A percentile compares a stretch with the other conserved stretches of the same genome.
These are phyloP conservation scores for Cryptococcus wingfieldii DNA, from an alignment of 1,284 basidiomycete genomes.

Conservation along the genomic window DNA sequence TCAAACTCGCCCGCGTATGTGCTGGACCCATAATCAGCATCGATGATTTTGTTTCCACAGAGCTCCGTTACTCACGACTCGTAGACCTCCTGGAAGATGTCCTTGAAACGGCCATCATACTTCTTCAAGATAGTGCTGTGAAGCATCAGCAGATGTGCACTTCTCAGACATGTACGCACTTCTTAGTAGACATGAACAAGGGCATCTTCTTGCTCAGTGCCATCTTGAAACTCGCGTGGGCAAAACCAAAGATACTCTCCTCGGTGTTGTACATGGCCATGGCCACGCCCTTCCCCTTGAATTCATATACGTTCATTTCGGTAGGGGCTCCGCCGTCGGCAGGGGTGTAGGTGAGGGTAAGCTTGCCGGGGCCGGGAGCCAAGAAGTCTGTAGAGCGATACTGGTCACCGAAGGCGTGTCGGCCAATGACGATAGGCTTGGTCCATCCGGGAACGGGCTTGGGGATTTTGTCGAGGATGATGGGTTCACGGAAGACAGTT, in stretches of 20 bases:
- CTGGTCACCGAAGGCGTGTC: constrained; percentile 97
- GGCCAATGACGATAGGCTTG: constrained; percentile 93
- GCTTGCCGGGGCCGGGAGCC: constrained; percentile 79
- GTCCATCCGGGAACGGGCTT: constrained; percentile 93
- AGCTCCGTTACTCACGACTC: constrained; percentile 54
- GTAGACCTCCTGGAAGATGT: constrained; percentile 95
- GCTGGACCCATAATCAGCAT: constrained; percentile 36
- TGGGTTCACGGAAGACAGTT: constrained; percentile 98
- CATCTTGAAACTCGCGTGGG: constrained; percentile 98
- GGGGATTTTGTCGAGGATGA: constrained; percentile 85
- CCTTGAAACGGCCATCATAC: constrained; percentile 98
- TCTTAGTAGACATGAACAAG: constrained; percentile 94
- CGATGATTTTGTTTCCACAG: background rate
- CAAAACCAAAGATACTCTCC: constrained; percentile 90
- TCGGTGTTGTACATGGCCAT: constrained; percentile 95
- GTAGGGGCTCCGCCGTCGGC: constrained; percentile 61
- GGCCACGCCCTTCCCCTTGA: constrained; percentile 82
- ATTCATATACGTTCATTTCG: constrained; percentile 78
- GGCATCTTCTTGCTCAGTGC: constrained; percentile 93
- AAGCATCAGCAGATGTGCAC: background rate
- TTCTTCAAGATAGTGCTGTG: constrained; percentile 80
- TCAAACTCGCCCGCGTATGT: constrained; percentile 83
- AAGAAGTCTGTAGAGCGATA: constrained; percentile 89
- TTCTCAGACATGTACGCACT: constrained; percentile 45
- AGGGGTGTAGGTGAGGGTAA: constrained; percentile 83